Conservation (phyloP, 371 early-diverging fungal species). For the Amoeboaphelidium protococcarum region DNA sequence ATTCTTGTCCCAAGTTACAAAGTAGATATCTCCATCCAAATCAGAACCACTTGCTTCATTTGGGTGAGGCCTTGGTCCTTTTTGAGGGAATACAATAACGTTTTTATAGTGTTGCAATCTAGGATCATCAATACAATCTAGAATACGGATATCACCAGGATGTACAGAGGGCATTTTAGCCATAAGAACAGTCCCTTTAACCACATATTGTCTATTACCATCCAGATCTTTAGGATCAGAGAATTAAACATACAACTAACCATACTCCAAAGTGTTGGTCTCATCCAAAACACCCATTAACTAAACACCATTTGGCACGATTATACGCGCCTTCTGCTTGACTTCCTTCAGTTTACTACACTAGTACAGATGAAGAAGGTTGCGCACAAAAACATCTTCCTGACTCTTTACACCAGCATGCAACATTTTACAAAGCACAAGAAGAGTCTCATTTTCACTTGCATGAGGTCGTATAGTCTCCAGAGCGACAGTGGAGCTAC, state of each 20-base stretch:
- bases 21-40: slow-evolving; percentile 56
- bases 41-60: slow-evolving; percentile 59
- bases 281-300: slow-evolving; percentile 60
- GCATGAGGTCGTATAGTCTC: slow-evolving; percentile 9
- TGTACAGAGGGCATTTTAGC: slow-evolving; percentile 48
- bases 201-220: slow-evolving; percentile 6
- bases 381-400: slow-evolving; percentile 25
- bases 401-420: slow-evolving; percentile 23
- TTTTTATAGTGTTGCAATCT: slow-evolving; percentile 27
- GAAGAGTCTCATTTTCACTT: slow-evolving; percentile 18
- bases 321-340: slow-evolving; percentile 35
- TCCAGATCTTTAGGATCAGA: slow-evolving; percentile 3
- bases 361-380: slow-evolving; percentile 23
- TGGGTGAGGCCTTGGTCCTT: slow-evolving; percentile 39
- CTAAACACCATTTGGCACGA: slow-evolving; percentile 29
- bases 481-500: slow-evolving; percentile 15
- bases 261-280: slow-evolving; percentile 25
- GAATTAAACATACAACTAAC: slow-evolving; percentile 28
- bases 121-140: slow-evolving; percentile 28
- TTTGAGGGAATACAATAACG: slow-evolving; percentile 45
- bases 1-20: slow-evolving; percentile 33
- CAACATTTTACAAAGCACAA: slow-evolving; percentile 21
- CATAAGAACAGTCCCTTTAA: slow-evolving; percentile 19
- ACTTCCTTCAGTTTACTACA: slow-evolving; percentile 26
- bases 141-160: slow-evolving; percentile 51